Base-by-base conservation (phyloP, 2,329 filamentous ascomycete genomes). In the Alternaria gaisen region DNA sequence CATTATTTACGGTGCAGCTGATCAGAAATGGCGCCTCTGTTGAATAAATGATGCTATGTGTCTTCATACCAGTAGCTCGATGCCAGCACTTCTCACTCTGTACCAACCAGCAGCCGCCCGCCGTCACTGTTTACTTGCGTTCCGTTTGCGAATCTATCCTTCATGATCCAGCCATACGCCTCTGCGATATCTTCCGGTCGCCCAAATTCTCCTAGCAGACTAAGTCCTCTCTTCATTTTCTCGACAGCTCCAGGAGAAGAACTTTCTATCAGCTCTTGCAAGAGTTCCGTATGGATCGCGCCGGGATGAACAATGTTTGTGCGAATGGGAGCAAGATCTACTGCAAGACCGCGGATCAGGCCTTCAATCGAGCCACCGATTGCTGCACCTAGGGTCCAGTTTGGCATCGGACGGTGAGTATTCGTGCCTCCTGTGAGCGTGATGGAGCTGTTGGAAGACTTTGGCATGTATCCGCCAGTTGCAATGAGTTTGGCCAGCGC, bases 151-250 rank as follows among this genome's bases (percentile, higher is more conserved):
- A 78, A 81, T 36, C 65, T 53, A 70, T 83, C 81, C 63, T 76
- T 78, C 81, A 83, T 83, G 10, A 78, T 46, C 66, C 78, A 82
- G 4, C 79, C 65, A 75, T 83, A 83, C 20, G 77, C 76, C 72
- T 83, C 81, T 1, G 80, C 81, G 55, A 79, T 67, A 68, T 83
- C 81, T 56, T 69, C 68, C 5, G 72, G 71, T 30, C 63, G 57
- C 2, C 74, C 76, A 42, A 75, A 62, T 8, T 58, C 58, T 3
- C 58, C 60, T 38, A 66, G 66, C 48, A 80, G 56, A 22, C 66
- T 73, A 3, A 61, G 65, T 34, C 61, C 47, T 53, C 47, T 58
- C 63, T 48, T 68, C 24, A 70, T 61, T 38, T 62, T 59, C 20
- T 69, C 63, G 12, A 66, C 18, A 3, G 28, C 62, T 28, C 68